A percentile compares a stretch with the other conserved stretches of the same genome.
Evolutionary conservation across 176 grass and related monocot species (phyloP).

Genomic region (Thinopyrum elongatum): DNA sequence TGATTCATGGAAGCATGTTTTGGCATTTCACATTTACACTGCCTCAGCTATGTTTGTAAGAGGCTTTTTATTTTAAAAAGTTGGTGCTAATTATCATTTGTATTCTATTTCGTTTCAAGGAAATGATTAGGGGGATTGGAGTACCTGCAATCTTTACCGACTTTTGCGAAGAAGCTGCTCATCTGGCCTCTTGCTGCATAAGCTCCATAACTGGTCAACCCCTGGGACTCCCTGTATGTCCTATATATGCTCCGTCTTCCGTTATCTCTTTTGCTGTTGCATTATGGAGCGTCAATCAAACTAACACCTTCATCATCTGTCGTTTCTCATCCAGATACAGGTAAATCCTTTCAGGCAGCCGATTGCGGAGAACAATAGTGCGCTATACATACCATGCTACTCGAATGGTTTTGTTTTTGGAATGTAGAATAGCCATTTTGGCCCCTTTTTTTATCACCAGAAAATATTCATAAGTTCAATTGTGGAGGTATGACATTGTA

Average conservation of each 20-base stretch:
- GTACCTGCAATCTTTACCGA: constrained; percentile 87
- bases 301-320: constrained; percentile 5
- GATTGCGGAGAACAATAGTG: constrained; percentile 61
- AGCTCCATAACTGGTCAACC: constrained; percentile 48
- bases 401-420: constrained; percentile 91
- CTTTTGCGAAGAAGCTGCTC: constrained; percentile 97
- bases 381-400: constrained; percentile 78
- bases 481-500: background rate
- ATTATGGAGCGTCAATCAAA: background rate
- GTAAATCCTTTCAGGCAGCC: constrained; percentile 96
- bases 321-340: constrained; percentile 59
- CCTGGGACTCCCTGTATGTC: constrained; percentile 67
- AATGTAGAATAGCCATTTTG: constrained; percentile 43
- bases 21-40: constrained; percentile 15
- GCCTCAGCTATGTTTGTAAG: background rate
- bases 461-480: background rate
- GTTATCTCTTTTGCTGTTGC: constrained; percentile 3
- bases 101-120: constrained; percentile 47
- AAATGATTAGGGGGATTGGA: constrained; percentile 56
- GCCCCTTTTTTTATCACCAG: background rate
- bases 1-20: constrained; percentile 9
- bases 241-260: background rate
- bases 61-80: background rate
- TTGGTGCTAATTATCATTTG: background rate
- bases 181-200: constrained; percentile 83